These are phyloP conservation scores for Adansonia rubrostipa DNA, from an alignment of 441 rosid species.

Conservation along the genomic window DNA sequence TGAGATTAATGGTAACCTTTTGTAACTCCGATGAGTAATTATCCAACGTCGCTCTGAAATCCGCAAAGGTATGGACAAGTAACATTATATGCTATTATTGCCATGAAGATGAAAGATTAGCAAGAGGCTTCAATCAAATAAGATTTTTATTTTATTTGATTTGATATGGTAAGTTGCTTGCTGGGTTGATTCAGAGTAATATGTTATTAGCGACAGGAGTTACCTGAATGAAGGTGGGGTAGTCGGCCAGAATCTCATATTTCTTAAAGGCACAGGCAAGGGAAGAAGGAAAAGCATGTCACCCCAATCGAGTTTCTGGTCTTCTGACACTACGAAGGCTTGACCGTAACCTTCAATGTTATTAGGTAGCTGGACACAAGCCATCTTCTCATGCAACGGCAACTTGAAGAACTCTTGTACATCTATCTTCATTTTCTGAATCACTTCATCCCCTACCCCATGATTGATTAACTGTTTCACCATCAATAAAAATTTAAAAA, in stretches of 20 bases:
- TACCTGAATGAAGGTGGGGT: conserved; percentile 30
- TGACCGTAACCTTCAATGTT: conserved; percentile 53
- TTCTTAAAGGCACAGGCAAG: conserved; percentile 35
- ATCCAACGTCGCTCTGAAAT: conserved; percentile 35
- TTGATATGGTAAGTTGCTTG: background rate
- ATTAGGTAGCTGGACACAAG: conserved; percentile 40
- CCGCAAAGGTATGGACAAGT: background rate
- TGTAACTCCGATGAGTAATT: conserved; percentile 39
- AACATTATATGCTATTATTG: background rate
- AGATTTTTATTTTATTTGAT: background rate
- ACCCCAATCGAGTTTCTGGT: conserved; percentile 58
- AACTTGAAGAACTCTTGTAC: conserved; percentile 42
- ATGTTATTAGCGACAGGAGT: background rate
- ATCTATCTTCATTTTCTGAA: conserved; percentile 43
- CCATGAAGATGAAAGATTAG: background rate
- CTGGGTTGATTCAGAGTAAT: background rate
- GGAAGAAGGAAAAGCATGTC: conserved; percentile 51
- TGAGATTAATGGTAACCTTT: conserved; percentile 25
- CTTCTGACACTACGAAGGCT: conserved; percentile 51
- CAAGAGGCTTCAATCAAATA: background rate
- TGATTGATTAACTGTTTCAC: conserved; percentile 48
- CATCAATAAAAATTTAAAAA: background rate
- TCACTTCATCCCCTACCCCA: conserved; percentile 36
- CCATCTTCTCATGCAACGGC: conserved; percentile 49
- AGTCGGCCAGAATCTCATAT: conserved; percentile 40